These are phyloP conservation scores for Exophiala viscosa DNA, from an alignment of 2,329 filamentous ascomycete genomes.

Conservation along the genomic window DNA sequence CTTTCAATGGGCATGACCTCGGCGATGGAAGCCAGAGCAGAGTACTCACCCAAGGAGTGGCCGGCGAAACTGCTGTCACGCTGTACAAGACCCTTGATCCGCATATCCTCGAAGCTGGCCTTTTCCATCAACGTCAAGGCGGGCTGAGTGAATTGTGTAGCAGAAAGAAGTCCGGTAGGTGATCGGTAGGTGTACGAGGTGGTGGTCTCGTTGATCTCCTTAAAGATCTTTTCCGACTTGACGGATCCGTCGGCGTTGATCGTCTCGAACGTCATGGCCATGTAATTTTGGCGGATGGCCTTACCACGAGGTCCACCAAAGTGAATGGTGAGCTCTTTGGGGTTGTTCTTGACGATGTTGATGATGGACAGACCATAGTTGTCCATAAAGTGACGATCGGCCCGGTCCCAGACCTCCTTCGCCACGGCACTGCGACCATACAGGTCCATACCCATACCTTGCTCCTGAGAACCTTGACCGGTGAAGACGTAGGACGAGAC, in stretches of 20 bases:
- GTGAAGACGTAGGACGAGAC: slow-evolving; percentile 97
- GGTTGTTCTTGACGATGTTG: slow-evolving; percentile 99
- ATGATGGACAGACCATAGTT: slow-evolving; percentile 98
- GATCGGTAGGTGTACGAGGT: slow-evolving; percentile 97
- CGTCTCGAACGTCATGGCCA: slow-evolving; percentile 99
- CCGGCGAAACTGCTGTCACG: slow-evolving; percentile 96
- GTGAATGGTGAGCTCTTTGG: slow-evolving; percentile 96
- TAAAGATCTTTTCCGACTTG: slow-evolving; percentile 99
- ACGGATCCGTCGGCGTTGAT: slow-evolving; percentile 85
- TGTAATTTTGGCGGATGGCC: slow-evolving; percentile 97
- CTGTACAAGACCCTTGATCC: slow-evolving; percentile 90
- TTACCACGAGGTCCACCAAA: slow-evolving; percentile 96
- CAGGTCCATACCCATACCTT: slow-evolving; percentile 99
- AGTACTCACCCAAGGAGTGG: slow-evolving; percentile 97
- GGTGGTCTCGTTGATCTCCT: slow-evolving; percentile 89
- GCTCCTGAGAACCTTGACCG: slow-evolving; percentile 95
- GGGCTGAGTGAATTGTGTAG: slow-evolving; percentile 97
- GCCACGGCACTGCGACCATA: slow-evolving; percentile 91
- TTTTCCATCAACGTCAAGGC: slow-evolving; percentile 99
- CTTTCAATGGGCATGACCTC: slow-evolving; percentile 99
- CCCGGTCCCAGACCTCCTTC: slow-evolving; percentile 95
- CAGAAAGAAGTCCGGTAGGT: slow-evolving; percentile 87
- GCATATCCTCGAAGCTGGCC: slow-evolving; percentile 99
- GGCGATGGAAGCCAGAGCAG: slow-evolving; percentile 87
- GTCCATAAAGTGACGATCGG: slow-evolving; percentile 96